Evolutionary conservation across 345 rosid species (phyloP).

Genomic region (Brassica nigra): DNA sequence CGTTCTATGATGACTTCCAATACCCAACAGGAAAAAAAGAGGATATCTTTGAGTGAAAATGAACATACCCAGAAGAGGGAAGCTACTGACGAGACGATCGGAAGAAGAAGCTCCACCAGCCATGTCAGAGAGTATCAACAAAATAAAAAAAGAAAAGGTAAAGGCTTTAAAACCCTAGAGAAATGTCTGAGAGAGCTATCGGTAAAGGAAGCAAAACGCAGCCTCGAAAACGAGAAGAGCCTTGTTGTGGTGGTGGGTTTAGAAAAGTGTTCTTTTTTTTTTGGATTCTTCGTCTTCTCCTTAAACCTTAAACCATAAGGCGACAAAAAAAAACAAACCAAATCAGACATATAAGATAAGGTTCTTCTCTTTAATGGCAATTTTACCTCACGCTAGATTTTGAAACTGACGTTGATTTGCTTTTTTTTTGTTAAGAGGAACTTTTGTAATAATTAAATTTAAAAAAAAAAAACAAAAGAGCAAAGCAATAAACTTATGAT

Average conservation of each 20-base stretch:
- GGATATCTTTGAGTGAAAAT: neutral
- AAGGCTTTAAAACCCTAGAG: constrained; percentile 14
- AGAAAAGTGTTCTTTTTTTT: constrained; percentile 30
- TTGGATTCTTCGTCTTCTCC: constrained; percentile 30
- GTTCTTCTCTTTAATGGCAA: constrained; percentile 27
- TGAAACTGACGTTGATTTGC: constrained; percentile 29
- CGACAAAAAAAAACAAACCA: constrained; percentile 27
- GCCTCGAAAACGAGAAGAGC: constrained; percentile 28
- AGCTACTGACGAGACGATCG: constrained; percentile 57
- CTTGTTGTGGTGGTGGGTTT: constrained; percentile 22
- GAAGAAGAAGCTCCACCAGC: constrained; percentile 47
- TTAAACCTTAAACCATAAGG: constrained; percentile 1
- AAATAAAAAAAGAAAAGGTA: neutral
- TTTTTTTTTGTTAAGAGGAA: constrained; percentile 1
- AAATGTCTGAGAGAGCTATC: neutral
- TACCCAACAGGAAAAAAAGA: no score
- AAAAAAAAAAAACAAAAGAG: neutral
- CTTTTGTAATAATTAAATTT: neutral
- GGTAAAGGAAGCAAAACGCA: constrained; percentile 1
- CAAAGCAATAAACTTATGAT: neutral
- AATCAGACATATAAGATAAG: constrained; percentile 32
- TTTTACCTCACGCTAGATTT: constrained; percentile 25
- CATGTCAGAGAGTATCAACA: constrained; percentile 41
- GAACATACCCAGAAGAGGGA: constrained; percentile 52
- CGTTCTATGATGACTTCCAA: neutral